Base-by-base conservation (phyloP, 1,284 basidiomycete genomes). In the Peniophora sp. region DNA sequence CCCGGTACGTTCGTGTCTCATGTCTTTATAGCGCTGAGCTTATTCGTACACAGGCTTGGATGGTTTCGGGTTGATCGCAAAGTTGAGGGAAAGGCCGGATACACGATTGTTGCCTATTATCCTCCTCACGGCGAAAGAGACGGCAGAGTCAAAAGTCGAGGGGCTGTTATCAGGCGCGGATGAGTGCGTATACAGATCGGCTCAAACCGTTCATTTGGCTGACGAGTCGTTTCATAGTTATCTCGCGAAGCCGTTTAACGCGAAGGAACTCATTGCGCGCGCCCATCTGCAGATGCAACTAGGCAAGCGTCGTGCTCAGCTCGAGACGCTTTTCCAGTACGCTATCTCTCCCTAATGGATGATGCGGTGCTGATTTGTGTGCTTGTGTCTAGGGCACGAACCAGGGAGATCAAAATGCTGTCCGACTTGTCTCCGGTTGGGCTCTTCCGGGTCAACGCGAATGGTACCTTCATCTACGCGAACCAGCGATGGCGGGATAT, bases 221-320 rank as follows among this genome's bases (percentile, higher is more conserved):
- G 20, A 45, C 19, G 10, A 17, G 6, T 6, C 23, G 8, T 41
- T 20, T 5, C 38, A 1, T 10, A 45, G 44, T 20, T 45, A 45
- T 22, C 16, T 45, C n/a, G 16, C n/a, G 9, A 45, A 45, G n/a
- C 44, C 44, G 20, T 45, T 45, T 20, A 45, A 41, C 8, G 38
- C 38, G 19, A 41, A 45, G 20, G 44, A 45, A 20, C 44, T 45
- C 20, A 45, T 45, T 23, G 44, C 44, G 6, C 44, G 44, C 23
- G 44, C 22, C 9, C 44, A 45, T 23, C 23, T 45, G 5, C 44
- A 45, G 23, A 45, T 45, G 44, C 44, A 45, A n/a, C 44, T 45
- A 9, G 44, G 44, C 16, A 45, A 45, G 23, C 44, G 44, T 24
- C 44, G 44, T 3, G 44, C 22, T 3, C n/a, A 45, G 23, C 23